Percentiles rank a stretch among this genome's conserved stretches.
Evolutionary conservation across 2,329 filamentous ascomycete genomes (phyloP).

Genomic region (Allantophomopsis lycopodina): DNA sequence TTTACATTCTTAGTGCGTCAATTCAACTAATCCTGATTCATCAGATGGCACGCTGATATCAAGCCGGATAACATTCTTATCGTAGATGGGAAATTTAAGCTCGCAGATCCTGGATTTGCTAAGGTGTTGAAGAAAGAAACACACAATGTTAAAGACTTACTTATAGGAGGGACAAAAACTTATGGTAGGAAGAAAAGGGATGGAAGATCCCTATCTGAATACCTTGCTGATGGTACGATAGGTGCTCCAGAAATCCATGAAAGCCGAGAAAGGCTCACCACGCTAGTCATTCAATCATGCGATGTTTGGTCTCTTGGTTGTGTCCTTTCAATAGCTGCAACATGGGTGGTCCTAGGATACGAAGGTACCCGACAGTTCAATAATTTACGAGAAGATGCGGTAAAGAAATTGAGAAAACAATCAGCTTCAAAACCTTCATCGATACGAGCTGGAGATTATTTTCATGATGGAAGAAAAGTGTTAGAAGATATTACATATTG

Average conservation of each 20-base stretch:
- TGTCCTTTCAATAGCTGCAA: constrained; percentile 23
- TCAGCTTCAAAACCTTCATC: too few relatives aligned
- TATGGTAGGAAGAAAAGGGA: too few relatives aligned
- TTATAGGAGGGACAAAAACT: too few relatives aligned
- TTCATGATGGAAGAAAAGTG: too few relatives aligned
- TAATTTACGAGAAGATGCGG: constrained; percentile 4
- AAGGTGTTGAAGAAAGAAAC: background rate
- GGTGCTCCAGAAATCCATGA: too few relatives aligned
- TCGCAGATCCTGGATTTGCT: constrained; percentile 23
- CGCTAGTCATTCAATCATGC: constrained; percentile 16
- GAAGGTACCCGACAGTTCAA: constrained; percentile 17
- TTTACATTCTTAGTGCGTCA: background rate
- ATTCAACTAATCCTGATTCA: background rate
- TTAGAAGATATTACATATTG: too few relatives aligned
- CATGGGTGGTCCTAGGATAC: constrained; percentile 21
- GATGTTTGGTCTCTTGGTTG: constrained; percentile 27
- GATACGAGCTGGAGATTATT: too few relatives aligned
- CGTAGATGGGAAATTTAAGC: constrained; percentile 19
- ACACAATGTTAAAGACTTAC: too few relatives aligned
- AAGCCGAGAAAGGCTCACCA: background rate
- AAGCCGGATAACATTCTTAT: constrained; percentile 21
- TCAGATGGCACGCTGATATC: constrained; percentile 24
- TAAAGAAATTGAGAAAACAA: too few relatives aligned
- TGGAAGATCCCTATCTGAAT: too few relatives aligned
- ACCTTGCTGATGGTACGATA: too few relatives aligned